A percentile compares a stretch with the other conserved stretches of the same genome.
phyloP scores from a whole-genome alignment of 495 filamentous ascomycete species.

The Cryomyces antarcticus region DNA sequence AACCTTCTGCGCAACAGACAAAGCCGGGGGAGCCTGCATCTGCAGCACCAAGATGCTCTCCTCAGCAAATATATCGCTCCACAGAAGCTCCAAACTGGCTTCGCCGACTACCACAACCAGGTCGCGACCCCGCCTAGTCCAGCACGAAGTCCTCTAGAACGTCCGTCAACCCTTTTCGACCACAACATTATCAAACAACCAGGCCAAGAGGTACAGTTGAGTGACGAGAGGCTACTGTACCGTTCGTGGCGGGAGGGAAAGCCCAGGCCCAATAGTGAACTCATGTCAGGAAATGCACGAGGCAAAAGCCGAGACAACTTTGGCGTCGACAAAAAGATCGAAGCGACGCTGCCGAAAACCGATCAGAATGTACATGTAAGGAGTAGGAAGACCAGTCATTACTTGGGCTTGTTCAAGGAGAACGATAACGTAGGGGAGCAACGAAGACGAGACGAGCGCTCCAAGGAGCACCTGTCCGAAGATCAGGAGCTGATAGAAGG shows the following conservation, averaged over 20 bases:
- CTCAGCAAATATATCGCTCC: constrained; percentile 6
- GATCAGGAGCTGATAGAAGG: constrained; percentile 10
- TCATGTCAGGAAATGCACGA: constrained; percentile 5
- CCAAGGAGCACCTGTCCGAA: background rate
- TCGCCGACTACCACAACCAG: constrained; percentile 2
- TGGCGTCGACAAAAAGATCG: constrained; percentile 62
- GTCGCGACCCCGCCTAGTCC: constrained; percentile 10
- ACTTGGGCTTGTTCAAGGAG: constrained; percentile 80
- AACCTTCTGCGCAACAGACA: background rate
- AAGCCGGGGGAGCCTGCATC: background rate
- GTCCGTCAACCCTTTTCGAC: constrained; percentile 7
- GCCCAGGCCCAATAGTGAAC: constrained; percentile 8
- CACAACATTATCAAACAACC: background rate
- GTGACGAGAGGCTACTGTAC: constrained; percentile 14
- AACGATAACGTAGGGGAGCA: constrained; percentile 40
- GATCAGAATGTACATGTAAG: constrained; percentile 46
- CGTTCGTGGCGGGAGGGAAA: constrained; percentile 22
- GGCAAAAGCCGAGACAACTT: constrained; percentile 12
- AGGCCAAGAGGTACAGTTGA: background rate
- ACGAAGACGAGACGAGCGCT: constrained; percentile 10
- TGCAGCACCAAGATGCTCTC: constrained; percentile 5
- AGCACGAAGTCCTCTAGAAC: constrained; percentile 8
- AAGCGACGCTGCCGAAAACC: constrained; percentile 53
- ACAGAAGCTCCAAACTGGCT: background rate
- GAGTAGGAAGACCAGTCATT: constrained; percentile 87